Base-by-base conservation (phyloP, 2,329 filamentous ascomycete species). In the Colletotrichum graminicola region DNA sequence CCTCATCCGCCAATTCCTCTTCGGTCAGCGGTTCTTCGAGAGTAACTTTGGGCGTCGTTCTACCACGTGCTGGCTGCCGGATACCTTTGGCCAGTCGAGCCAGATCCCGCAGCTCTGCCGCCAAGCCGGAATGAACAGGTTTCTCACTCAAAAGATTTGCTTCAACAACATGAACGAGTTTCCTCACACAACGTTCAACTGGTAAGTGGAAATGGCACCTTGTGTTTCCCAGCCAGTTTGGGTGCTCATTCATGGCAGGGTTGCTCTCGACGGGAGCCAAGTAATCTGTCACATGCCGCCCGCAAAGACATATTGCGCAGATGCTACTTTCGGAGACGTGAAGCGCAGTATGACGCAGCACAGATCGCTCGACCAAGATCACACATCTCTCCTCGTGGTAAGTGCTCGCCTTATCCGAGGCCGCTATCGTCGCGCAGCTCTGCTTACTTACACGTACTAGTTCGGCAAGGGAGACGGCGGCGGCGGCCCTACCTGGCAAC, bases 121-220 rank as follows among this genome's bases (percentile, higher is more conserved):
- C 16, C 82, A 91, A 2, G 89, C 90, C 16, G 90, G 90, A 2
- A 92, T 92, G 90, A 89, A 83, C 56, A 83, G 90, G 4, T 92
- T 92, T 79, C 88, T 92, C 73, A 92, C 90, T 0, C 90, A 92
- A 78, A 92, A 92, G 81, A 82, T 92, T 59, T 92, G 90, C 80
- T 92, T 90, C 89, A 92, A 92, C 80, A 92, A 92, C 76, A 91
- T 92, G 82, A 92, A 92, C 79, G 91, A 89, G 76, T 92, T 92
- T 79, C 90, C 90, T 0, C 90, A 92, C 72, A 92, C 90, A 0
- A 92, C 90, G 0, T 92, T 92, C 82, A 91, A 91, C 75, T 92
- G 90, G 90, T 75, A 57, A 6, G 61, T 36, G 6, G 6, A 11
- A 3, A 11, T 4, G 21, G 1, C 21, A 3, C n/a, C 3, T 11